Evolutionary conservation across 83 land plant genomes (phyloP), one percentile per base, ranked within the genome.

Genomic region (Larix sibirica): DNA sequence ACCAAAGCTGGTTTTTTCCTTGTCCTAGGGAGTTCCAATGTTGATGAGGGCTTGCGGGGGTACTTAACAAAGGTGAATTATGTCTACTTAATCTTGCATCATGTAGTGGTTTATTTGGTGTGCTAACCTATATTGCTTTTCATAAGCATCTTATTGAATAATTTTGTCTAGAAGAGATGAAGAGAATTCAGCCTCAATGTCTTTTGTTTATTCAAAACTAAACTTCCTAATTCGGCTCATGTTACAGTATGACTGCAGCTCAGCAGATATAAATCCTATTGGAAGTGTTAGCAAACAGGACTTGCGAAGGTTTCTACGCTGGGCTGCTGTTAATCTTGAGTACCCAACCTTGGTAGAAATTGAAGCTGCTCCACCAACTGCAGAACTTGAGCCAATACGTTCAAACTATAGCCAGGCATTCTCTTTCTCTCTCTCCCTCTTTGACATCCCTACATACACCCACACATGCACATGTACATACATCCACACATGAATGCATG

Each of bases 231-330:
- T 65, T 40, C 44, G 23, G 17, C 71, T 73, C 65, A 3, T 75
- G 54, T 58, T 65, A 81, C 92, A 96, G 99, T 98, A 98, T 94
- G 99, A 98, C 83, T 96, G 99, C 91, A 98, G 99, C 75, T 92
- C 99, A 71, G 99, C 99, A n/a, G 99, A 98, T 82, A 92, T 98
- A 79, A 98, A 98, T 87, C 99, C 99, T 8, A 96, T 98, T 31
- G 99, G 99, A 84, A 93, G 99, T 78, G 92, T 98, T 18, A 98
- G 99, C 80, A 98, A 98, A 89, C 91, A 90, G 82, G 99, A 98
- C 86, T 86, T 98, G 62, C 91, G 99, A 18, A 75, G 85, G 40
- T 98, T 98, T 86, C 86, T 98, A 24, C 90, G 92, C 62, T 98
- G 99, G 99, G 97, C 98, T 89, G 96, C 95, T 10, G 50, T 70